Evolutionary conservation across 2,329 filamentous ascomycete species (phyloP), one percentile per base, ranked within the genome.

Genomic region (Sporothrix globosa): DNA sequence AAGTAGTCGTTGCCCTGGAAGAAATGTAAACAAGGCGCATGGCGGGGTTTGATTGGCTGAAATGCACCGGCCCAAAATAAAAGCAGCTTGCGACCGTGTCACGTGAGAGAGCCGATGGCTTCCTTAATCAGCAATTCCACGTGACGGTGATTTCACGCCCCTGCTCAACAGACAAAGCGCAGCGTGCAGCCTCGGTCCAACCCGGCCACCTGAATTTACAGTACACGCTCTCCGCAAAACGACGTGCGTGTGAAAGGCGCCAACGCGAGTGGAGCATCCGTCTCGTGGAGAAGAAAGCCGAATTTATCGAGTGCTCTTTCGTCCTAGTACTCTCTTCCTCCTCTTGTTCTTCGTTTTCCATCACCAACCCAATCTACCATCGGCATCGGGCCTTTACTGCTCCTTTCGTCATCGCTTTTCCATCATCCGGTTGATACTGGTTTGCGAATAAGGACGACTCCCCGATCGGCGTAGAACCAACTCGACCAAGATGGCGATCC

Each of bases 401-500:
- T 34, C 24, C 27, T 50, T 17, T 58, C 53, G 24, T 9, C 46
- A 41, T 50, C 41, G 3, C 19, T 41, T 60, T 39, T 46, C 9
- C 24, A 65, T 30, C 11, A 39, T 53, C 39, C 14, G 19, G 34
- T 24, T 7, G 30, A 69, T 63, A 46, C 56, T 30, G 34, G 30
- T 48, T 21, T 39, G 30, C 17, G 30, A 21, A 52, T 30, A 56
- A 58, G 52, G 14, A 44, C 10, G 3, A 19, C 7, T 24, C 39
- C 27, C 50, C 14, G 44, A 34, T 60, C 50, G 69, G 50, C 48
- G 27, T 27, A 46, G 24, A 30, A 7, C 24, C n/a, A 14, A n/a
- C 39, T 6, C 44, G 39, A 10, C 52, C 58, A 70, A 27, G 24
- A 95, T 89, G 85, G 90, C 94, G 84, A 93, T 97, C 84, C 93